Percentiles rank a stretch among this genome's conserved stretches.
These are phyloP conservation scores for Mitragyna speciosa DNA, from an alignment of 257 asterid genomes.

Conservation along the genomic window DNA sequence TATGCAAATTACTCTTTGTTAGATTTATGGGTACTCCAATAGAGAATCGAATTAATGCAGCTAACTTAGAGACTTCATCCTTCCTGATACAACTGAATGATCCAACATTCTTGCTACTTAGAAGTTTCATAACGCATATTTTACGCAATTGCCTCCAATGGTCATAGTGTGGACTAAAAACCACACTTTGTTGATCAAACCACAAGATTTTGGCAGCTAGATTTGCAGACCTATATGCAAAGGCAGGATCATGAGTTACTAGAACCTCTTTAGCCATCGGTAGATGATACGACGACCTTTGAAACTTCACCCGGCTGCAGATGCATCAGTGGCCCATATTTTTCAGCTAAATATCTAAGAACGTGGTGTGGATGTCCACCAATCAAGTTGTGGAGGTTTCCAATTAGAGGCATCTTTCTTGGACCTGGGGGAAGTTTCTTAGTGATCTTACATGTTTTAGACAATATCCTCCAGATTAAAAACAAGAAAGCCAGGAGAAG, in stretches of 20 bases:
- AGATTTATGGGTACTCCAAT: neutral
- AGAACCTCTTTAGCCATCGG: neutral
- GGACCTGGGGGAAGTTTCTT: constrained; percentile 5
- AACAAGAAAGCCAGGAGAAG: neutral
- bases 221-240: neutral
- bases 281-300: neutral
- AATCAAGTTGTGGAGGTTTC: neutral
- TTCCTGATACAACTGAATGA: neutral
- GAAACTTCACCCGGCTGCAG: constrained; percentile 1
- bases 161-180: neutral
- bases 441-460: neutral
- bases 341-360: neutral
- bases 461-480: neutral
- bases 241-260: neutral
- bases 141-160: neutral
- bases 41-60: neutral
- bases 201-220: neutral
- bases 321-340: neutral
- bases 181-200: neutral
- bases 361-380: constrained; percentile 4
- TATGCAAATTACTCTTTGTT: neutral
- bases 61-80: neutral
- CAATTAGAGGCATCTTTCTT: neutral
- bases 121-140: neutral
- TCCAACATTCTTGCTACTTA: neutral